phyloP scores from a whole-genome alignment of 2,329 filamentous ascomycete genomes.

The Neophaeococcomyces mojaviensis region DNA sequence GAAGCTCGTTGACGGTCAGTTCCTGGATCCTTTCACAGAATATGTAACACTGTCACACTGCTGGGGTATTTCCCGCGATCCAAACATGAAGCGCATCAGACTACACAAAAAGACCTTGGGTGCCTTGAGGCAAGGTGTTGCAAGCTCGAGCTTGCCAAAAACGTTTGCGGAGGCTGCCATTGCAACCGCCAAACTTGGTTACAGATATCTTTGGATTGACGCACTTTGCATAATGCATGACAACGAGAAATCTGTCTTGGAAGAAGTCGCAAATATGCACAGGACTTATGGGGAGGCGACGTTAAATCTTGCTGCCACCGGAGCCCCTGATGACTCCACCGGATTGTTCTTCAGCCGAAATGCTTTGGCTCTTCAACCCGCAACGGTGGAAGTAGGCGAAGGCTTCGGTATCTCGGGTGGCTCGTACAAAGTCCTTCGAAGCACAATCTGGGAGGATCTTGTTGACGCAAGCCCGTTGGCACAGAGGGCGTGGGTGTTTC shows the following conservation, averaged over 20 bases:
- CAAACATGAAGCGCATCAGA: constrained; percentile 14
- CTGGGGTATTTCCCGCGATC: constrained; percentile 18
- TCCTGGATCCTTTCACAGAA: constrained; percentile 19
- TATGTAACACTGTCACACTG: constrained; percentile 23
- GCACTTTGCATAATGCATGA: constrained; percentile 25
- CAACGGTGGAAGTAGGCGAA: constrained; percentile 16
- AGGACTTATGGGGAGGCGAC: constrained; percentile 20
- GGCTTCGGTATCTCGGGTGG: constrained; percentile 20
- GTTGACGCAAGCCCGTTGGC: constrained; percentile 20
- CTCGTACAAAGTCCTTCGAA: constrained; percentile 22
- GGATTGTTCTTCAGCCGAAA: constrained; percentile 22
- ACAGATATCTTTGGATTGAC: constrained; percentile 24
- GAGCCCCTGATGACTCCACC: constrained; percentile 17
- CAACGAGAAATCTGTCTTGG: constrained; percentile 18
- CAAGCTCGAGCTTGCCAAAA: constrained; percentile 18
- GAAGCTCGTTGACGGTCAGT: constrained; percentile 22
- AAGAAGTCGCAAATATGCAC: constrained; percentile 21
- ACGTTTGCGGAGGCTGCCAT: constrained; percentile 23
- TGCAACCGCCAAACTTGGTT: constrained; percentile 18
- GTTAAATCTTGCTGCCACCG: constrained; percentile 22
- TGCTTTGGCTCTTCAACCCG: constrained; percentile 18
- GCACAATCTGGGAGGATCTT: constrained; percentile 23
- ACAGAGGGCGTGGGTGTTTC: constrained; percentile 23
- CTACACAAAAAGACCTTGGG: constrained; percentile 21
- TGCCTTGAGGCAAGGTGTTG: constrained; percentile 21